Evolutionary conservation across 2,329 filamentous ascomycete species (phyloP), one percentile per base, ranked within the genome.

Genomic region (Colletotrichum melonis): DNA sequence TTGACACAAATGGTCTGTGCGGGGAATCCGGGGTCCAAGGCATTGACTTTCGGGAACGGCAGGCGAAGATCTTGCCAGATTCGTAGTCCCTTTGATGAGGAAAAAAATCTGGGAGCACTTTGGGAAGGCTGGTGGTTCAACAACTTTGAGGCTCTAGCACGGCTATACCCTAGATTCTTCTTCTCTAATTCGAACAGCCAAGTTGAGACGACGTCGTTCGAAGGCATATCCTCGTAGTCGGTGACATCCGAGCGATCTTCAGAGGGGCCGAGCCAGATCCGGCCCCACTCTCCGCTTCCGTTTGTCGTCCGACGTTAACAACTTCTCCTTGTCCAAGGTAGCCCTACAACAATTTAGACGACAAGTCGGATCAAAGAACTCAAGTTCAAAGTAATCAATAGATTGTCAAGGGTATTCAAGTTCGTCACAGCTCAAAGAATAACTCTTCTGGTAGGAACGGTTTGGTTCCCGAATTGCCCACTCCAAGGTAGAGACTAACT

Each of bases 251-350:
- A 58, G 59, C 54, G 58, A 72, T 68, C 58, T 32, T 63, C 9
- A n/a, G 2, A 72, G 30, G 69, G 64, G 49, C 58, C 69, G 69
- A 54, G 64, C 59, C 59, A 55, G 59, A 64, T 7, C 19, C 66
- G 55, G 66, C 60, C 70, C 60, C 60, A 57, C 70, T 19, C 59
- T 1, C 19, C 28, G 38, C n/a, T 38, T 64, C 30, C 14, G 28
- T 64, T 22, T 42, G 5, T 19, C 30, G 49, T n/a, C 30, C 32
- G 30, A n/a, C 62, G 30, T 63, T 1, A 14, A 35, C 26, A n/a
- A 32, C 26, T 32, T 52, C 19, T 49, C 42, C 42, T 49, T 49
- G 42, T 49, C 42, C 16, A 42, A 42, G 32, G 32, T 42, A 42
- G 38, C 38, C 38, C 38, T 42, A 42, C 38, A 42, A 42, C 14